A percentile compares a stretch with the other conserved stretches of the same genome.
phyloP scores from a whole-genome alignment of 768 basidiomycete species.

The Tricholoma furcatifolium region DNA sequence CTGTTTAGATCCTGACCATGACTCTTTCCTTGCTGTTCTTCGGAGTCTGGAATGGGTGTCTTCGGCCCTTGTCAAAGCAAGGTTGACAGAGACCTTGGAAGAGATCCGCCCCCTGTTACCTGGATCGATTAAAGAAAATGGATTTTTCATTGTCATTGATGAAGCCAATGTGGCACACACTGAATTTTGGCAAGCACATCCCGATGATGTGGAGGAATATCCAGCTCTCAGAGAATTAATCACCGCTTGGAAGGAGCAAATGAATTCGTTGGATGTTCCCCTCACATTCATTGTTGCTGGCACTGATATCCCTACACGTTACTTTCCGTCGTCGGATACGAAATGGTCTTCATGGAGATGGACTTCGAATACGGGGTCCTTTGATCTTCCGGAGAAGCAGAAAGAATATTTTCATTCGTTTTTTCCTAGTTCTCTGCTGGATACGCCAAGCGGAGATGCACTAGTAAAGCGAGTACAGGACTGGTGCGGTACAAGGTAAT shows the following conservation, averaged over 20 bases:
- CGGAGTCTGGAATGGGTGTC: background rate
- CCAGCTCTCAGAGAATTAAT: background rate
- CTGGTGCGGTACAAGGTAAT: conserved; percentile 3
- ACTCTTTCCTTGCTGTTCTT: background rate
- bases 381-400: background rate
- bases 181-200: background rate
- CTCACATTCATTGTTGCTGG: conserved; percentile 4
- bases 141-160: background rate
- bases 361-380: background rate
- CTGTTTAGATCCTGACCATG: background rate
- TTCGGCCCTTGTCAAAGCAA: background rate
- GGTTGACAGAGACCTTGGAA: background rate
- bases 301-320: background rate
- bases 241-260: background rate
- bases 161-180: background rate
- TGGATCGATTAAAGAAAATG: background rate
- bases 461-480: background rate
- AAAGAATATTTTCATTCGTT: background rate
- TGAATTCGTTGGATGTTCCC: background rate
- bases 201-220: background rate
- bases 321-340: background rate
- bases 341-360: background rate
- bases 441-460: background rate
- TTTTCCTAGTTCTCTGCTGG: background rate
- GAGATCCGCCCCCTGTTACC: background rate